Evolutionary conservation across 768 basidiomycete species (phyloP), one percentile per base, ranked within the genome.

Genomic region (Mycena crocata): DNA sequence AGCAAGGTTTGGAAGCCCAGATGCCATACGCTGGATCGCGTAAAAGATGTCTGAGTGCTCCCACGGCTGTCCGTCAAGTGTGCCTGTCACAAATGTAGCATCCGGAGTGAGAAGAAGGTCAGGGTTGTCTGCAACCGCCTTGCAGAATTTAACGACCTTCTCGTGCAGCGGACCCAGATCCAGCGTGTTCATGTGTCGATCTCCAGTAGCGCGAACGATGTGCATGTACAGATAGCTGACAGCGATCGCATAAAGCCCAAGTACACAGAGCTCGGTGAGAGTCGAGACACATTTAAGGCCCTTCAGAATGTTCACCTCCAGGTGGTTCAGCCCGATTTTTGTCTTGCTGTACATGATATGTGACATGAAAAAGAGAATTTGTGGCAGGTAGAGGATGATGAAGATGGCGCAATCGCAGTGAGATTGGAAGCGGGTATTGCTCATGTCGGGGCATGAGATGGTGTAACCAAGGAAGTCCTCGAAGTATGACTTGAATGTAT

Each of bases 401-500:
- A 61, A 73, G 0, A 68, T 50, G 0, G 77, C 69, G 0, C 78
- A 80, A 5, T 76, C 71, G 26, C 76, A 67, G 63, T 81, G 73
- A 1, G 75, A 77, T 30, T 78, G 74, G 62, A 73, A 83, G 0
- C 75, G 75, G 0, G 73, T 82, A 60, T 81, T 82, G 65, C 75
- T 79, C 0, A 76, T 78, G 54, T 81, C 78, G 0, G 81, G 80
- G 54, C 75, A 83, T 48, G 54, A 35, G 5, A 76, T 26, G 1
- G 32, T 23, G 17, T 67, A 64, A 3, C 78, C 80, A 9, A 76
- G 39, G 1, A 44, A 6, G 0, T 24, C 7, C 28, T 77, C 71
- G 39, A 79, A 76, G 48, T 58, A 78, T 17, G 62, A 54, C 30
- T 54, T 39, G 52, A 67, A 74, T 1, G 70, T 66, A 40, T 81